Evolutionary conservation across 1,284 basidiomycete genomes (phyloP).

Genomic region (Moesziomyces globuligerus): DNA sequence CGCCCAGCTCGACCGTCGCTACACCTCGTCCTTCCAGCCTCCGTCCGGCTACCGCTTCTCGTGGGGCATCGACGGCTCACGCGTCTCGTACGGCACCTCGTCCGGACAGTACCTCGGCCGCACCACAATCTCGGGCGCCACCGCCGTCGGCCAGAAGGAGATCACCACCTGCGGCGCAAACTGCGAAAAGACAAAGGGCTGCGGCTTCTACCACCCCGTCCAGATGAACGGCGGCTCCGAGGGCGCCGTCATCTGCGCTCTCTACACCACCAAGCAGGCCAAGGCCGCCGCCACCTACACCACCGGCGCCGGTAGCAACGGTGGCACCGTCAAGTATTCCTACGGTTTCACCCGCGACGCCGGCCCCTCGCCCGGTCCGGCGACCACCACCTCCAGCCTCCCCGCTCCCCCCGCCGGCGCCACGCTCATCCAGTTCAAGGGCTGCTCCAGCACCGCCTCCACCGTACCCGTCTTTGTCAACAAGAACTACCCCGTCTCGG

Average conservation of each 20-base stretch:
- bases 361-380: neutral
- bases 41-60: slow-evolving; percentile 15
- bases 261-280: slow-evolving; percentile 21
- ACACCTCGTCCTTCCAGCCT: slow-evolving; percentile 4
- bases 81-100: slow-evolving; percentile 14
- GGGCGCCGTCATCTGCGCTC: slow-evolving; percentile 29
- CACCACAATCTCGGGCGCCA: slow-evolving; percentile 14
- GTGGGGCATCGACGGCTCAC: slow-evolving; percentile 22
- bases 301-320: slow-evolving; percentile 5
- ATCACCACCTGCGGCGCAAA: slow-evolving; percentile 13
- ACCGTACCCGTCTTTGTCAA: slow-evolving; percentile 49
- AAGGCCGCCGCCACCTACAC: slow-evolving; percentile 9
- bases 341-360: slow-evolving; percentile 18
- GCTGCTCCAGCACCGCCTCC: slow-evolving; percentile 6
- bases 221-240: slow-evolving; percentile 20
- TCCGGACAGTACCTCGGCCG: slow-evolving; percentile 23
- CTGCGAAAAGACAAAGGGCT: slow-evolving; percentile 3
- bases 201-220: slow-evolving; percentile 26
- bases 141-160: slow-evolving; percentile 8
- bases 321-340: slow-evolving; percentile 16
- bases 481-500: slow-evolving; percentile 28
- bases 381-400: neutral
- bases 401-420: slow-evolving; percentile 19
- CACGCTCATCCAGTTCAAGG: slow-evolving; percentile 28
- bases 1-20: slow-evolving; percentile 10